Evolutionary conservation across 352 stramenopile species (phyloP), one percentile per base, ranked within the genome.

Genomic region (Albugo candida): DNA sequence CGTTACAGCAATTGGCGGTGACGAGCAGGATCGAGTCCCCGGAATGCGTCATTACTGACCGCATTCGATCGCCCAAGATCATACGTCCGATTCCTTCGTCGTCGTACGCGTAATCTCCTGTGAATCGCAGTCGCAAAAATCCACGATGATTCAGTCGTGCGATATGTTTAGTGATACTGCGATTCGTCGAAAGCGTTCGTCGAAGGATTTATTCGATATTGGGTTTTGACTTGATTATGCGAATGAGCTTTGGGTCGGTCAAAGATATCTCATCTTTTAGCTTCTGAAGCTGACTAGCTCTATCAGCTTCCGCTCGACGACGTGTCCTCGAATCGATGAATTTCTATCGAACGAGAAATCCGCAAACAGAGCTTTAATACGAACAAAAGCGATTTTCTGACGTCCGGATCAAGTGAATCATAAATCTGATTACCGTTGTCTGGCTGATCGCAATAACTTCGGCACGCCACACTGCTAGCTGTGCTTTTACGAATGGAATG

Each of bases 401-500:
- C 54, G 62, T 46, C 59, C 46, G 51, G 78, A 85, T 27, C 41
- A 58, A 20, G 65, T 60, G n/a, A 66, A 65, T 21, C 45, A 86
- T 60, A 31, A 83, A 57, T 0, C 74, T 67, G 31, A 73, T 73
- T 36, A 62, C 73, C n/a, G 61, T 58, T 41, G 74, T 59, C 39
- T 91, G 77, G 41, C 86, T 91, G 13, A 91, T 63, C 37, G 86
- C 72, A 36, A 91, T 75, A 31, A 91, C 84, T 47, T 91, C 77
- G 39, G 70, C 74, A 31, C 86, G 86, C 4, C 77, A 70, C 53
- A 87, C 86, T 13, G 77, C 74, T 11, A 91, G 60, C 54, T 91
- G 77, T 11, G 71, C 77, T 53, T 91, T 73, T 11, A 86, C 77
- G 20, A 84, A 87, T 55, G 86, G 77, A 49, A 91, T 91, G 1